Evolutionary conservation across 768 basidiomycete species (phyloP), one percentile per base, ranked within the genome.

Genomic region (Kwoniella heveanensis): DNA sequence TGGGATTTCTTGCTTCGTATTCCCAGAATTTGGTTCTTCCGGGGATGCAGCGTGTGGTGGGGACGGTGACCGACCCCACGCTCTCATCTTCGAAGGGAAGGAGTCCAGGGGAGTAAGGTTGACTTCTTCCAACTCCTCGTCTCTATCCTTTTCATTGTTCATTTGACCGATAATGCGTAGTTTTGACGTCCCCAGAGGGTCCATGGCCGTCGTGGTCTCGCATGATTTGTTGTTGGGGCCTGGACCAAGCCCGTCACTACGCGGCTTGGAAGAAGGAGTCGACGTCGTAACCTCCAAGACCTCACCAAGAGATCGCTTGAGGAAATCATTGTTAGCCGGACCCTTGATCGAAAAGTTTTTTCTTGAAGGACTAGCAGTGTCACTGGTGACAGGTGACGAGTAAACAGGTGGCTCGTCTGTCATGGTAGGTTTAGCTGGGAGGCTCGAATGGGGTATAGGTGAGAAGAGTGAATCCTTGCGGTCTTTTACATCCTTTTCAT

Each of bases 291-390:
- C 58, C 21, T 36, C 44, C 15, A 51, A 30, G 1, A 54, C 15
- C 2, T 27, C 56, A 1, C 65, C 65, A 15, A 68, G 46, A 47
- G 57, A 56, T 19, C 62, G 50, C 46, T 64, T 64, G 8, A 64
- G 26, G 30, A 60, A 60, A 48, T 52, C 62, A n/a, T 19, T 46
- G 26, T 68, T 68, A 4, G 47, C 65, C 26, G 62, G 30, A 8
- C 13, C 54, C 39, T 56, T 24, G 26, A 46, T 48, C 13, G 37
- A 51, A 25, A 37, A 57, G n/a, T 30, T 49, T 27, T 49, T 21
- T 44, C 30, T 54, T 17, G 25, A 36, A 32, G 36, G 50, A 51
- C 17, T 50, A 9, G 27, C 19, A 1, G 39, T 17, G 6, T 54
- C 62, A 22, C 13, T 24, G 29, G 32, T 32, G 30, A 15, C 19